Conservation (phyloP, 192 early-diverging fungal genomes). For the Cladochytrium replicatum region DNA sequence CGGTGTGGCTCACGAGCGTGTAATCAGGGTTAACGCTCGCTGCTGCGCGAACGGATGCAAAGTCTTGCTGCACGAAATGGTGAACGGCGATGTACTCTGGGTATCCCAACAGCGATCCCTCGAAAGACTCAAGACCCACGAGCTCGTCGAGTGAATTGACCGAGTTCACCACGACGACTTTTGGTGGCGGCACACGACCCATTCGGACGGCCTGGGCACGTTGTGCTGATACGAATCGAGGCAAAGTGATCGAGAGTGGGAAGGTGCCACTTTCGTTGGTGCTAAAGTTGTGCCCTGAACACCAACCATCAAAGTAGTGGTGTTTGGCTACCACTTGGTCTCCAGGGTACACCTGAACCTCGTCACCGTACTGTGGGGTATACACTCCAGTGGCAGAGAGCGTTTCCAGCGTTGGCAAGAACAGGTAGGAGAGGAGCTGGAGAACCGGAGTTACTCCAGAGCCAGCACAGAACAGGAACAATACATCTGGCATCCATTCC, state of each 20-base stretch:
- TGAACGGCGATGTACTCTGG: conserved; percentile 15
- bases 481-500: not conserved
- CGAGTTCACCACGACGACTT: conserved; percentile 1
- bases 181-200: not conserved
- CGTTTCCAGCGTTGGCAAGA: not conserved
- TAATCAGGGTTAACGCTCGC: too few relatives aligned
- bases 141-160: conserved; percentile 2
- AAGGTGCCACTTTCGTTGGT: conserved; percentile 2
- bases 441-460: not conserved
- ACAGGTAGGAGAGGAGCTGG: not conserved
- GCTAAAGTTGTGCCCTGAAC: not conserved
- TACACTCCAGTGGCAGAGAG: not conserved
- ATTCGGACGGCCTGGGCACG: conserved; percentile 1
- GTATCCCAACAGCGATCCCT: conserved; percentile 24
- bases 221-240: conserved; percentile 2
- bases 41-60: too few relatives aligned
- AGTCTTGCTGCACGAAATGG: too few relatives aligned
- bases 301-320: conserved; percentile 8
- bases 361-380: not conserved
- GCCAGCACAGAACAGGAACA: conserved; percentile 11
- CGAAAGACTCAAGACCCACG: conserved; percentile 19
- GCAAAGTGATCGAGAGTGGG: conserved; percentile 5
- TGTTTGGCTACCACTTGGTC: not conserved
- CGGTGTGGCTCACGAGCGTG: too few relatives aligned
- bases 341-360: not conserved